Evolutionary conservation across 441 rosid genomes (phyloP), one percentile per base, ranked within the genome.

Genomic region (Hypseocharis bilobata): DNA sequence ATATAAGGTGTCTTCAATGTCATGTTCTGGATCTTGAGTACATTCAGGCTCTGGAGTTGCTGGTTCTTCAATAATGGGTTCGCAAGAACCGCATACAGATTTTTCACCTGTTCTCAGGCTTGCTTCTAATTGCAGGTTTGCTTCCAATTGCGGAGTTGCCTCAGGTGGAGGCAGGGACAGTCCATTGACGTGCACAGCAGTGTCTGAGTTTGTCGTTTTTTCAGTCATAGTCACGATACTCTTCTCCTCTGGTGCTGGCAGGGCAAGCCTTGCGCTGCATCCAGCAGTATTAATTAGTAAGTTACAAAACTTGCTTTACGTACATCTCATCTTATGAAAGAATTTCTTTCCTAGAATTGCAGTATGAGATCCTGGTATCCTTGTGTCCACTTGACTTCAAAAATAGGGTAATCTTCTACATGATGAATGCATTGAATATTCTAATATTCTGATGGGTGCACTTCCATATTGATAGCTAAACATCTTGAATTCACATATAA

Each of bases 221-320:
- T 32, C 45, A 20, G 63, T 32, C 86, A 82, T 78, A 40, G 60
- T 67, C 52, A 85, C 79, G 72, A 86, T 71, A 66, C 77, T 76
- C 74, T 75, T 88, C 62, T 86, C 91, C 65, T 86, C 96, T 79
- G 96, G 89, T 11, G 88, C 99, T 44, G 98, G 96, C 62, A 94
- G 77, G 62, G 92, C 88, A 70, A 94, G 90, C 75, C 96, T 89
- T 63, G 99, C 96, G 79, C 99, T 94, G 86, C 78, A 70, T 68
- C 36, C 62, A 72, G 19, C 26, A 68, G 52, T 45, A 25, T 52
- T 60, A 57, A 19, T 56, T 40, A 60, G 62, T 76, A 49, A 71
- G 30, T 44, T 62, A 3, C 23, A 20, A 23, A 65, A 54, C 30
- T 57, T 26, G 44, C 57, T 64, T 57, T 68, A 62, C 42, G 54